phyloP scores from a whole-genome alignment of 139 green algal species.

The Eudorina sp. region DNA sequence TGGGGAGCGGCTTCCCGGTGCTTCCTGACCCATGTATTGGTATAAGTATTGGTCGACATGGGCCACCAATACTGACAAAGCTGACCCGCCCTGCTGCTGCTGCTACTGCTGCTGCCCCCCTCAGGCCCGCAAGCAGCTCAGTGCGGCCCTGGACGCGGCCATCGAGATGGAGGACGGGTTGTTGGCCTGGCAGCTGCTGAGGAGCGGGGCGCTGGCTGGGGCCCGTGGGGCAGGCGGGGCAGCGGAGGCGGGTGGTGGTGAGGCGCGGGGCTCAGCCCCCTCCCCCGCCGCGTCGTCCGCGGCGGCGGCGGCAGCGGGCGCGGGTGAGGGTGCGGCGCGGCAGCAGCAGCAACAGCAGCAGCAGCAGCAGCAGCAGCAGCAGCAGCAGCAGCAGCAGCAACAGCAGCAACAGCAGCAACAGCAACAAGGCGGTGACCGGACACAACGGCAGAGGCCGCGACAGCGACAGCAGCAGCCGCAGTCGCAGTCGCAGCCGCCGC shows the following conservation, averaged over 20 bases:
- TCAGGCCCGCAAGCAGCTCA: not conserved
- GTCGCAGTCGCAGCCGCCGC: too few relatives aligned
- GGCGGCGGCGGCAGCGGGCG: not conserved
- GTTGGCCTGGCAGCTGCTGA: slow-evolving; percentile 31
- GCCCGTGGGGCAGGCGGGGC: not conserved
- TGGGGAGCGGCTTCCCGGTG: too few relatives aligned
- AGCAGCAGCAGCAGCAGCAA: not conserved
- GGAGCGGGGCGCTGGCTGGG: slow-evolving; percentile 3
- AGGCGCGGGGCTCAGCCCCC: too few relatives aligned
- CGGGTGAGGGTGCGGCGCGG: not conserved
- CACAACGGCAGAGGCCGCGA: too few relatives aligned
- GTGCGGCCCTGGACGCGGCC: not conserved
- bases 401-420: not conserved
- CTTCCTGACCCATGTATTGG: too few relatives aligned
- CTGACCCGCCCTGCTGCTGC: not conserved
- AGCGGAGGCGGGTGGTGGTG: not conserved
- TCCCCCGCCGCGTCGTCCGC: too few relatives aligned
- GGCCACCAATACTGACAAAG: too few relatives aligned
- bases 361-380: not conserved
- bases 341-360: not conserved
- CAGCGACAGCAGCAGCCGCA: too few relatives aligned
- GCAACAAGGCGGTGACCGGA: too few relatives aligned
- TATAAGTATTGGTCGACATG: too few relatives aligned
- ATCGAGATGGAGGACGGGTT: not conserved
- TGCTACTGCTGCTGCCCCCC: not conserved